Base-by-base conservation (phyloP, 768 basidiomycete species). In the Fistulinella prunicolor region DNA sequence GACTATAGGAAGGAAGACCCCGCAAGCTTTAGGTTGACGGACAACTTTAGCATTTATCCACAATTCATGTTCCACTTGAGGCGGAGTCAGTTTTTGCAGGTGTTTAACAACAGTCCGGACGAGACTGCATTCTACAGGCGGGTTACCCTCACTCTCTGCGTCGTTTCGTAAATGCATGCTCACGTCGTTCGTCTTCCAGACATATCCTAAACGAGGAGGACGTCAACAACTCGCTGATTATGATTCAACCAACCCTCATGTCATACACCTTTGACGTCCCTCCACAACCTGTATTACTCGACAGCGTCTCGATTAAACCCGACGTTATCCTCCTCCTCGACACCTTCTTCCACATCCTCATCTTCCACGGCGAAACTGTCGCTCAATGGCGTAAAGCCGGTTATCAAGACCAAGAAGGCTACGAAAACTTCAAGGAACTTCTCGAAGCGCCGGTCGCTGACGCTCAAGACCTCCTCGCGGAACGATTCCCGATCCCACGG, bases 21-120 rank as follows among this genome's bases (percentile, higher is more conserved):
- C 9, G 80, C 84, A 30, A 92, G 87, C 64, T 98, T 99, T 80
- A 77, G 93, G 57, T 75, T 99, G 55, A 77, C 83, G 47, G 93
- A 96, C 65, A 96, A 96, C 70, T 98, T 99, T 71, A 90, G 89
- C 65, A 97, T 99, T 60, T 99, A 99, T 68, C 96, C 96, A 14
- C 96, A 98, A 65, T 99, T 99, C 76, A 99, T 98, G 96, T 99
- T 98, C 85, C 96, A 99, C 71, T 70, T 99, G 52, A 79, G 95
- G 50, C 76, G 96, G 66, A 93, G 90, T 78, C 95, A 98, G 71
- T 98, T 99, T 76, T 75, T 99, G 66, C 96, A 99, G 70, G 94
- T 98, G 46, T 98, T 98, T 73, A 98, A 98, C 70, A 99, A 97
- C 76, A 94, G 92, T 77, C 96, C 96, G 8, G 96, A 99, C 66